Evolutionary conservation across 371 early-diverging fungal genomes (phyloP), one percentile per base, ranked within the genome.

Genomic region (Syncephalastrum contaminatum): DNA sequence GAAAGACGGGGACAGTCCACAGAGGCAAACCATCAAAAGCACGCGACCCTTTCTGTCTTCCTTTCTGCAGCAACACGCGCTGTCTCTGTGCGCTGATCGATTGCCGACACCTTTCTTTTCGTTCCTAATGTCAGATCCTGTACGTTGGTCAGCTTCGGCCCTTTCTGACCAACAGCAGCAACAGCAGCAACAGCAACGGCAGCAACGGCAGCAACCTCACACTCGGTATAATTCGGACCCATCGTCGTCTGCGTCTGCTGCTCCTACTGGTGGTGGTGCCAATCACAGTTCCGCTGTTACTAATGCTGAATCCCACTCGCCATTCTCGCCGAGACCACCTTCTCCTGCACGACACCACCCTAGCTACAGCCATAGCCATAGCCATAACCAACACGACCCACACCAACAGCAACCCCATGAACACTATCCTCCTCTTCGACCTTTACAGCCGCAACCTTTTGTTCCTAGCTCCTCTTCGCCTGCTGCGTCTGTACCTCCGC

Each of bases 381-480:
- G 10, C 36, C 36, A 30, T 30, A 30, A 12, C 5, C 25, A 25
- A 2, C n/a, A n/a, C 25, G 25, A 25, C 25, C 25, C 25, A 25
- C 36, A 30, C 2, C 36, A 30, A 10, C 36, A 30, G 12, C 36
- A 3, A 30, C 36, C 5, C 36, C 36, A 30, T 30, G 36, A 10
- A 30, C 36, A 30, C 2, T 30, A 30, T 30, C 40, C 51, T 24
- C 30, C 44, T 21, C 45, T 43, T 16, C 48, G 62, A 48, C 62
- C 62, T 12, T 22, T 62, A n/a, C 62, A 62, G 46, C 62, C 62
- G 6, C 62, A 62, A 43, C 62, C 62, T 42, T 62, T 56, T 24
- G n/a, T 48, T 4, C 50, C 56, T 22, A 40, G 18, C 21, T 27
- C 45, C 21, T 27, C 45, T 15, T 25, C 24, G 22, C 58, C 40